Base-by-base conservation (phyloP, 352 stramenopile species). In the Lagenidium sp. region DNA sequence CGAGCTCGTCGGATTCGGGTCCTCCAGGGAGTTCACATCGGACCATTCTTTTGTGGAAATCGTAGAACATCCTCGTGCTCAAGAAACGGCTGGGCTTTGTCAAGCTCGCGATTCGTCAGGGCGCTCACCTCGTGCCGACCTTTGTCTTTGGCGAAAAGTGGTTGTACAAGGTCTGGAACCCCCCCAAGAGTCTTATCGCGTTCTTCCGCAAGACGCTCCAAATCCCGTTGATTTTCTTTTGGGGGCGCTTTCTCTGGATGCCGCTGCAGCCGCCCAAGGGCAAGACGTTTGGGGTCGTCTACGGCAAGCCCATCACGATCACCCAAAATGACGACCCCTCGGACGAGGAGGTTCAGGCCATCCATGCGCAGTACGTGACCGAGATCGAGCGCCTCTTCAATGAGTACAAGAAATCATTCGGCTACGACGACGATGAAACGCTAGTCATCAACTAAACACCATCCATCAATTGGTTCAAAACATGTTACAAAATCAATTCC, bases 121-220 rank as follows among this genome's bases (percentile, higher is more conserved):
- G 74, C 11, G 78, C 74, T 1, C 70, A 87, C 19, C 65, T 90
- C 41, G 78, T 90, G 19, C 78, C 78, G 4, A 76, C 60, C 12
- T 87, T 87, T 36, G 78, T 87, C 11, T 90, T 90, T 41, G 66
- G 66, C 38, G 78, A 90, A 44, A 90, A 90, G 59, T 87, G 60
- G 50, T 63, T 87, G 15, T 87, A 85, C 64, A 82, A 83, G 30
- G 64, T 86, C 53, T 87, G 71, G 71, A 82, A 77, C 23, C 77
- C 77, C 37, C 61, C 71, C 8, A 63, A 80, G 55, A 49, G 57
- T 5, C 52, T 87, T 15, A 77, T 78, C 16, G 55, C 62, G 7
- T 77, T 85, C 19, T 71, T 82, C 39, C 70, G 68, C 46, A 79
- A 80, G 53, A 80, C 60, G 47, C 60, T 90, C 44, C 68, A 83